phyloP scores from a whole-genome alignment of 768 basidiomycete species.

The Daedaleopsis nitida region DNA sequence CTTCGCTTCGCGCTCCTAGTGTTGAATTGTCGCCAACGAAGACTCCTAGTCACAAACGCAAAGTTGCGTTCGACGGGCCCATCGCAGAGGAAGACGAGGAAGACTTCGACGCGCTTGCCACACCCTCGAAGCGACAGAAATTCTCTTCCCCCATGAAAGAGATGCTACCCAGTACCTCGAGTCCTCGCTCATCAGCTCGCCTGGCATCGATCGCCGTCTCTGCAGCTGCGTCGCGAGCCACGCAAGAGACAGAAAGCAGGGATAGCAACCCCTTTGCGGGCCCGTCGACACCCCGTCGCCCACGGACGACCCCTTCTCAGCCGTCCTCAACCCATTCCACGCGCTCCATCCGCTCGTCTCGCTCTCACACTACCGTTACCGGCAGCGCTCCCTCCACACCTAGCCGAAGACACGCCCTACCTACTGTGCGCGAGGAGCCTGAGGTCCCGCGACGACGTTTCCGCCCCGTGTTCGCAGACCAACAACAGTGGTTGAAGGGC shows the following conservation, averaged over 20 bases:
- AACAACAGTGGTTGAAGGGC: constrained; percentile 28
- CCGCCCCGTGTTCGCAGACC: constrained; percentile 26
- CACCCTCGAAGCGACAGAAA: constrained; percentile 28
- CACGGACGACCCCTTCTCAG: constrained; percentile 1
- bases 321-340: constrained; percentile 14
- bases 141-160: constrained; percentile 17
- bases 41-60: constrained; percentile 32
- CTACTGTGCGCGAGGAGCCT: constrained; percentile 19
- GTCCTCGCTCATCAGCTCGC: constrained; percentile 8
- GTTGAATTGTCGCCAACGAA: constrained; percentile 19
- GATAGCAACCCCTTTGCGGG: background rate
- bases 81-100: constrained; percentile 17
- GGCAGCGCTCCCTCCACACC: constrained; percentile 14
- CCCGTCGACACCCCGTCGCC: constrained; percentile 14
- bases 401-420: background rate
- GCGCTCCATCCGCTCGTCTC: constrained; percentile 3
- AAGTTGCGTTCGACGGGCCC: constrained; percentile 24
- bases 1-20: constrained; percentile 17
- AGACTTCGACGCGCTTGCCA: constrained; percentile 23
- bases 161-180: background rate
- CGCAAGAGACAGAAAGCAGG: background rate
- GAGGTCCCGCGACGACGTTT: constrained; percentile 21
- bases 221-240: background rate
- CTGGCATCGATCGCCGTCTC: constrained; percentile 1
- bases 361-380: background rate